Evolutionary conservation across 1,284 basidiomycete genomes (phyloP).

Genomic region (Trichosporon ovoides): DNA sequence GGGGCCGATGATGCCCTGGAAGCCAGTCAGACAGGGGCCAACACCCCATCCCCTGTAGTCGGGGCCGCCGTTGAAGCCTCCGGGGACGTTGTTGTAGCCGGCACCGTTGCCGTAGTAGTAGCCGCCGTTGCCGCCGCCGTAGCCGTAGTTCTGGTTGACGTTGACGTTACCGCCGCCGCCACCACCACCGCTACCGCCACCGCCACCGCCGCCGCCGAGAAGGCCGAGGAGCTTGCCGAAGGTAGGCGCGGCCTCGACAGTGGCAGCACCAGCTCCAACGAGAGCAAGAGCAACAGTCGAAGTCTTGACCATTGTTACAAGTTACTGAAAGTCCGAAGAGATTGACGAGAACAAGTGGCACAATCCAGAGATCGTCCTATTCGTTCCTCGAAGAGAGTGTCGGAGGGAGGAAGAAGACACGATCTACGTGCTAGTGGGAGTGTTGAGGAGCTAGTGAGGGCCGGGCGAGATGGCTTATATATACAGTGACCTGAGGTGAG

Average conservation of each 20-base stretch:
- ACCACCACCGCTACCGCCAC: too few species aligned
- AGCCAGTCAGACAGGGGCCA: neutral
- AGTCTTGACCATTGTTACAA: neutral
- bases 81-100: neutral
- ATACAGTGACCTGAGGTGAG: neutral
- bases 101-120: neutral
- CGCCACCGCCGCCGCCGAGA: neutral
- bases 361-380: neutral
- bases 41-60: too few species aligned
- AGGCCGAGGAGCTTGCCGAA: constrained; percentile 4
- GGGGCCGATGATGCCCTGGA: neutral
- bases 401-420: neutral
- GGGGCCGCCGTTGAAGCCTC: neutral
- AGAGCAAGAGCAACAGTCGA: neutral
- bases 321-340: neutral
- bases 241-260: neutral
- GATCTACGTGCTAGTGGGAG: neutral
- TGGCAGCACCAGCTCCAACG: neutral
- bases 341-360: too few species aligned
- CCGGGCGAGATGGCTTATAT: too few species aligned
- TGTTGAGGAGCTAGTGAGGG: too few species aligned
- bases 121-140: neutral
- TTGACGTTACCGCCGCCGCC: too few species aligned
- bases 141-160: too few species aligned
- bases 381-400: neutral